Base-by-base conservation (phyloP, 805 yeast genomes). In the Candida coleopterorum region DNA sequence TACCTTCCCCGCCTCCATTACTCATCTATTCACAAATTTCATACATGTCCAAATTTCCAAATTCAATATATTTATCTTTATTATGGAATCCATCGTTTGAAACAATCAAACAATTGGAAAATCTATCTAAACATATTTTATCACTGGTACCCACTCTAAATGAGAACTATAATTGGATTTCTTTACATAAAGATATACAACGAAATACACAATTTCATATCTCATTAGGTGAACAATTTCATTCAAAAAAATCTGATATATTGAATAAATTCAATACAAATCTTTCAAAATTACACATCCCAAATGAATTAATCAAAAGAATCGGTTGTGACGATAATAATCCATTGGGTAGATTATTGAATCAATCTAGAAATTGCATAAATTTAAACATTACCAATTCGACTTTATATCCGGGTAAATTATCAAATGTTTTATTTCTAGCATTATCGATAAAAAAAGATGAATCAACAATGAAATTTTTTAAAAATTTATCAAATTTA, bases 21-120 rank as follows among this genome's bases (percentile, higher is more conserved):
- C 25, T 24, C 11, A 39, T 39, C 12, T 39, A 29, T 17, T 16
- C 20, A 9, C 14, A 21, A 16, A 24, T 33, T 16, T 18, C 20
- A 9, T 14, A 23, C 9, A 25, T 18, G 29, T 8, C 10, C 6
- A 24, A 25, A 14, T 29, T 26, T 11, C 4, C 9, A 9, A 20
- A 23, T 3, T 18, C 23, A 33, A 30, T 14, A 23, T 30, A 21
- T 25, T 17, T 32, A 6, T 35, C 29, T 3, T 18, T 35, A 20
- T 21, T 14, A n/a, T 35, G 32, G 38, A 35, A 35, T 18, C 38
- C 38, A 16, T 35, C 39, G 28, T 15, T 14, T 25, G 4, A 27
- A 20, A n/a, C 8, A 11, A 7, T 20, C 8, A 23, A 27, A 16
- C 23, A 30, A 28, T 8, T 42, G 9, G 28, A 38, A 8, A 10